Conservation (phyloP, 129 eudicot species). For the carrot (Daucus carota) region DH1_v3.0 NC_030385.2:41870001-41870500, state of each 20-base stretch:
- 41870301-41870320: slow-evolving; percentile 32
- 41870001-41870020: slow-evolving; percentile 23
- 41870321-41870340: slow-evolving; percentile 24
- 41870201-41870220: slow-evolving; percentile 26
- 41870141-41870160: slow-evolving; percentile 17
- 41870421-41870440: slow-evolving; percentile 32
- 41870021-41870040: slow-evolving; percentile 8
- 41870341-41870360: slow-evolving; percentile 17
- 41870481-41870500: slow-evolving; percentile 42
- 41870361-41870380: slow-evolving; percentile 38
- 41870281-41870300: slow-evolving; percentile 26
- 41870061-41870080: background rate
- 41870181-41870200: slow-evolving; percentile 21
- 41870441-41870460: slow-evolving; percentile 29
- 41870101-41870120: slow-evolving; percentile 23
- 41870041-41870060: too few relatives aligned
- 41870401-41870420: slow-evolving; percentile 42
- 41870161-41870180: slow-evolving; percentile 11
- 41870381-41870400: slow-evolving; percentile 33
- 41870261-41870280: slow-evolving; percentile 34
- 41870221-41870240: slow-evolving; percentile 22
- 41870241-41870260: slow-evolving; percentile 28
- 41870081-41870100: slow-evolving; percentile 16
- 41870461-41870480: slow-evolving; percentile 24
- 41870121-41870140: slow-evolving; percentile 29